Conservation (phyloP, 108 stramenopile genomes). For the Nitzschia sp. region DNA sequence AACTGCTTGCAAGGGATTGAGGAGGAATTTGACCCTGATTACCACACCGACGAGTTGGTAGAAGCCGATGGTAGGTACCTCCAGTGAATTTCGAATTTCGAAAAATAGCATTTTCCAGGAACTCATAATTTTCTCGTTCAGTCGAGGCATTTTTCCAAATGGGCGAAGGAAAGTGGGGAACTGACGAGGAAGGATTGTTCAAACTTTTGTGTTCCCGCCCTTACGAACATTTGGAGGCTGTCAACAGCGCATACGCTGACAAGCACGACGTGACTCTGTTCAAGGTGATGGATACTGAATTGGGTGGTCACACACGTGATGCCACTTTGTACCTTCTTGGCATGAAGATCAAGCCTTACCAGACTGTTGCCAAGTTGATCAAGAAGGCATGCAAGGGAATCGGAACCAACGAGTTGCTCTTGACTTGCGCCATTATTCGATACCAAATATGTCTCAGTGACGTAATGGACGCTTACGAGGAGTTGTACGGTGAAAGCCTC, state of each 20-base stretch:
- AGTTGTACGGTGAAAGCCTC: conserved; percentile 45
- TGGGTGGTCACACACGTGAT: conserved; percentile 45
- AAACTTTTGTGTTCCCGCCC: conserved; percentile 44
- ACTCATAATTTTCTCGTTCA: not conserved
- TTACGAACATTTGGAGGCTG: conserved; percentile 27
- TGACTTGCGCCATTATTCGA: conserved; percentile 54
- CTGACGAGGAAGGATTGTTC: conserved; percentile 52
- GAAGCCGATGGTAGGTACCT: conserved; percentile 37
- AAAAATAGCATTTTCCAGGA: not conserved
- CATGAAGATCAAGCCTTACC: conserved; percentile 59
- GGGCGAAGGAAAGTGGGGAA: conserved; percentile 62
- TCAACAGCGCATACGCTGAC: conserved; percentile 48
- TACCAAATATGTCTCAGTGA: conserved; percentile 46
- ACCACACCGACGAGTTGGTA: conserved; percentile 56
- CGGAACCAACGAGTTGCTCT: conserved; percentile 59
- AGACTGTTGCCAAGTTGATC: conserved; percentile 58
- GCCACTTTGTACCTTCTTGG: conserved; percentile 47
- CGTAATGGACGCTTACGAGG: conserved; percentile 51
- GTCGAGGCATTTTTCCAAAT: conserved; percentile 45
- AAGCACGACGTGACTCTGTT: conserved; percentile 54
- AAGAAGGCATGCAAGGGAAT: conserved; percentile 53
- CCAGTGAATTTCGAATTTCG: not conserved
- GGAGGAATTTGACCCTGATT: conserved; percentile 53
- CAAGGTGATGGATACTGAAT: conserved; percentile 58
- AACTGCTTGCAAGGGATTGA: conserved; percentile 54